Percentiles rank a stretch among this genome's conserved stretches.
Conservation (phyloP, 257 asterid species). For the Solanum chilense region DNA sequence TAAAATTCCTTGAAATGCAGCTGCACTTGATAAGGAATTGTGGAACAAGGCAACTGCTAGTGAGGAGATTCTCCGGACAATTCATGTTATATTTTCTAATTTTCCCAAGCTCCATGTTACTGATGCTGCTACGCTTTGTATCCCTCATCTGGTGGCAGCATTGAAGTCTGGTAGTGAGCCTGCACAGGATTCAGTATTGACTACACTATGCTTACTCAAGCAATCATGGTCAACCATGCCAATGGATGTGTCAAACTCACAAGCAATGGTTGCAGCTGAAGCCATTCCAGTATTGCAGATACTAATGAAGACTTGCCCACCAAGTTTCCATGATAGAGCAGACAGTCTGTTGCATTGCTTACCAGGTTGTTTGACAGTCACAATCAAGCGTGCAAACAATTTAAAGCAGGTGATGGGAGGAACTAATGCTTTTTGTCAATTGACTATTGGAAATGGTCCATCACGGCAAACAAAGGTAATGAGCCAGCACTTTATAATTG, state of each 20-base stretch:
- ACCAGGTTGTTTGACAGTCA: constrained; percentile 88
- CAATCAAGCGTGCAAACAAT: constrained; percentile 55
- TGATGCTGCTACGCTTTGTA: constrained; percentile 72
- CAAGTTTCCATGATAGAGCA: constrained; percentile 59
- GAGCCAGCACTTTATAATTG: constrained; percentile 1
- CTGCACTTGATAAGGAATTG: constrained; percentile 67
- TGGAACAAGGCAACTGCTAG: constrained; percentile 45
- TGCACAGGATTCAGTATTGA: constrained; percentile 59
- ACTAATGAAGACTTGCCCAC: constrained; percentile 60
- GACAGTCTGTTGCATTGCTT: constrained; percentile 63
- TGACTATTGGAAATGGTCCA: constrained; percentile 67
- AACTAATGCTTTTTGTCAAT: constrained; percentile 62
- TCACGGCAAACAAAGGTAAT: constrained; percentile 71
- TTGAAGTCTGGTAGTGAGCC: constrained; percentile 55
- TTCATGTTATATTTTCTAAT: constrained; percentile 59
- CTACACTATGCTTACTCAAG: constrained; percentile 57
- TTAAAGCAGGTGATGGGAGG: constrained; percentile 66
- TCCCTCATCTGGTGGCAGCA: constrained; percentile 66
- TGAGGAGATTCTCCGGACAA: constrained; percentile 66
- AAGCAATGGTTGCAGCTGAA: constrained; percentile 71
- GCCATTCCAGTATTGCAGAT: constrained; percentile 73
- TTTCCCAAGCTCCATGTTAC: constrained; percentile 61
- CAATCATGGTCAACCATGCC: constrained; percentile 81
- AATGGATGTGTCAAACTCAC: constrained; percentile 61
- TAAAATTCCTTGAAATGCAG: constrained; percentile 34